phyloP scores from a whole-genome alignment of 129 eudicot genomes.

The Daucus carota region DNA sequence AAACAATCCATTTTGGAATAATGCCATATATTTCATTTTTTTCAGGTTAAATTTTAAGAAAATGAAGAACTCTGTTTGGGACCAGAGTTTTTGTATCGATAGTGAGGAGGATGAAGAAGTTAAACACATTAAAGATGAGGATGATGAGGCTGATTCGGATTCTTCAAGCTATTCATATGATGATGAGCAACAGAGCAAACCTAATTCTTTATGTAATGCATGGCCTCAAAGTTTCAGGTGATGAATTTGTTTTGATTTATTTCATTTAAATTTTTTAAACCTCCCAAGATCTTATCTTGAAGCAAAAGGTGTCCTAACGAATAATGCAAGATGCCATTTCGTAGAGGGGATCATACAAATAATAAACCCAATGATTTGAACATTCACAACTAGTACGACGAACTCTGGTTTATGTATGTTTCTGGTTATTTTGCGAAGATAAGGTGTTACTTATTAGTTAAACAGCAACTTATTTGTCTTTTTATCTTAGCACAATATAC shows the following conservation, averaged over 20 bases:
- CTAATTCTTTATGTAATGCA: not conserved
- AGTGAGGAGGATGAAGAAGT: conserved; percentile 12
- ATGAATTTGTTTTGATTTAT: not conserved
- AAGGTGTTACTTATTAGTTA: not conserved
- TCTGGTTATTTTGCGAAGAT: not conserved
- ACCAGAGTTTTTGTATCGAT: conserved; percentile 5
- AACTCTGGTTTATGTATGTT: not conserved
- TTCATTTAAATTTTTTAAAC: not conserved
- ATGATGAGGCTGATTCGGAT: not conserved
- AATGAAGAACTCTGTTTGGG: conserved; percentile 10
- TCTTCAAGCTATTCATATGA: conserved; percentile 11
- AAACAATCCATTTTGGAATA: not conserved
- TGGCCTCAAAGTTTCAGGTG: conserved; percentile 17
- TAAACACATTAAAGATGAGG: not conserved
- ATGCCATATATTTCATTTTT: not conserved
- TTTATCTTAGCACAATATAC: not conserved
- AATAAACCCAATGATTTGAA: not conserved
- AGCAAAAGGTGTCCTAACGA: not conserved
- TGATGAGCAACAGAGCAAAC: conserved; percentile 8
- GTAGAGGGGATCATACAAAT: not conserved
- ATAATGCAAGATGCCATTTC: not conserved
- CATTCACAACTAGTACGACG: not conserved
- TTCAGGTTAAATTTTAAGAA: not conserved
- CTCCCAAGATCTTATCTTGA: too few relatives aligned
- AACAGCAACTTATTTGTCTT: not conserved